phyloP scores from a whole-genome alignment of 1,139 yeast genomes.

The Suhomyces taliae region DNA sequence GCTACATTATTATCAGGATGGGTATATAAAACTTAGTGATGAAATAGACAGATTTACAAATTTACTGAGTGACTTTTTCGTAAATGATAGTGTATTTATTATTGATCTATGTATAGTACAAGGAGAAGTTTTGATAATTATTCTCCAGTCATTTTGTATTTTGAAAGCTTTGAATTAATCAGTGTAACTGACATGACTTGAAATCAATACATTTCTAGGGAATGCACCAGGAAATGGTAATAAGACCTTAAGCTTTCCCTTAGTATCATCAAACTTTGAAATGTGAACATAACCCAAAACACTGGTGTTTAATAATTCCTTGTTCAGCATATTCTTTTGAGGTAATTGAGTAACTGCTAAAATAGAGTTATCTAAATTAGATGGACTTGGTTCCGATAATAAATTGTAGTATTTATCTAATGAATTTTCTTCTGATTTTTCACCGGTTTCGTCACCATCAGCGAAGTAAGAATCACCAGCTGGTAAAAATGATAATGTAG shows the following conservation, averaged over 20 bases:
- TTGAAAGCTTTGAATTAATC: constrained; percentile 40
- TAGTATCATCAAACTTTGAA: constrained; percentile 58
- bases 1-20: too few relatives aligned
- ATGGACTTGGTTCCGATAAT: constrained; percentile 45
- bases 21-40: too few relatives aligned
- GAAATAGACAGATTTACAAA: too few relatives aligned
- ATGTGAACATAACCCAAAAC: constrained; percentile 66
- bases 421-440: constrained; percentile 26
- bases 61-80: too few relatives aligned
- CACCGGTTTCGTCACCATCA: constrained; percentile 21
- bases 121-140: too few relatives aligned
- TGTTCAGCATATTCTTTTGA: constrained; percentile 46
- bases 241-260: constrained; percentile 67
- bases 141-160: too few relatives aligned
- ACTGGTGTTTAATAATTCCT: constrained; percentile 55
- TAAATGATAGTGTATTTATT: too few relatives aligned
- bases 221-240: constrained; percentile 86
- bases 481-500: constrained; percentile 46
- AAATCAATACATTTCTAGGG: constrained; percentile 64
- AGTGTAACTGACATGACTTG: constrained; percentile 69
- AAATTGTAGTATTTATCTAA: constrained; percentile 35
- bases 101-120: too few relatives aligned
- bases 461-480: constrained; percentile 46
- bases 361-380: constrained; percentile 67
- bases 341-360: constrained; percentile 72